phyloP scores from a whole-genome alignment of 83 land plant genomes.

The Picea abies region DNA sequence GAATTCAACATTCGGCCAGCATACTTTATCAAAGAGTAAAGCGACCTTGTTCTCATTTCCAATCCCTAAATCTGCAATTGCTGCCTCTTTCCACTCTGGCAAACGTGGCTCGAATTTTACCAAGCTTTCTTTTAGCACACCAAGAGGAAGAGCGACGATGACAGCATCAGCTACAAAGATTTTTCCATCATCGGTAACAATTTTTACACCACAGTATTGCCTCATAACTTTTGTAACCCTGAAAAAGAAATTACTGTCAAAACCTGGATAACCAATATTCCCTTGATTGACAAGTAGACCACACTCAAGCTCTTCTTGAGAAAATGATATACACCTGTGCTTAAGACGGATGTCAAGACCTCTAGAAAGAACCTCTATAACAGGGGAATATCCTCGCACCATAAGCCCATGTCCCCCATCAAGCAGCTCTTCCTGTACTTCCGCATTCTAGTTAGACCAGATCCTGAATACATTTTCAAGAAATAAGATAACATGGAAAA shows the following conservation, averaged over 20 bases:
- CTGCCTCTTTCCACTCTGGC: constrained; percentile 82
- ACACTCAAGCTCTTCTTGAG: neutral
- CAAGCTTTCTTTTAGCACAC: constrained; percentile 73
- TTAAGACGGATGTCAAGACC: constrained; percentile 71
- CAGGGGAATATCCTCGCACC: constrained; percentile 83
- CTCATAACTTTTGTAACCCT: constrained; percentile 66
- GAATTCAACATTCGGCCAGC: constrained; percentile 89
- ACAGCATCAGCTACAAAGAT: constrained; percentile 81
- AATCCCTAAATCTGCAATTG: constrained; percentile 75
- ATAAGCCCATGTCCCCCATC: constrained; percentile 88
- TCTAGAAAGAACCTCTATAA: constrained; percentile 63
- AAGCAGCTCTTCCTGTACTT: constrained; percentile 70
- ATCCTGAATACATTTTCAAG: too few species aligned
- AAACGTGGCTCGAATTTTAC: constrained; percentile 76
- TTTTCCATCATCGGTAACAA: constrained; percentile 60
- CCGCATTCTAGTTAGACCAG: neutral
- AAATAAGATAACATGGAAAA: neutral
- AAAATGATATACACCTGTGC: constrained; percentile 53
- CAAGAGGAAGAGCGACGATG: constrained; percentile 77
- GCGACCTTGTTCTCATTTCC: constrained; percentile 93
- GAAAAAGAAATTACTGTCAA: neutral
- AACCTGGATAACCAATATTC: neutral
- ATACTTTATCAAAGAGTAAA: constrained; percentile 59
- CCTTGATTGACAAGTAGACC: neutral
- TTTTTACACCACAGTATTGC: constrained; percentile 48